Conservation (phyloP, 1,284 basidiomycete species). For the Ceratobasidium sp. region DNA sequence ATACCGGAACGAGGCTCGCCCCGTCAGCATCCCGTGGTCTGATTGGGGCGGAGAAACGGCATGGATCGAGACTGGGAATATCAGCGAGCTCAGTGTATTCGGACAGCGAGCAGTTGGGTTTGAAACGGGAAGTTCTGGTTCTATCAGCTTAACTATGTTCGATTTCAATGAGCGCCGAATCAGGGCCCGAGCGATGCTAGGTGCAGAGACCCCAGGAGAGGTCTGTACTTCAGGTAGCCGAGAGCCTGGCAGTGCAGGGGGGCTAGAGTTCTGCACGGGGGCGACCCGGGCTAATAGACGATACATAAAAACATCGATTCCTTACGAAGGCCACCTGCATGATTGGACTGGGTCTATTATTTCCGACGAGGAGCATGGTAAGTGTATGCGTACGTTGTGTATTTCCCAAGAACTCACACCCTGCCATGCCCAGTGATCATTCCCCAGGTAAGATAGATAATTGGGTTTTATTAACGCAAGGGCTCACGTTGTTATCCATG, state of each 20-base stretch:
- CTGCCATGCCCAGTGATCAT: conserved; percentile 5
- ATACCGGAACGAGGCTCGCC: neutral
- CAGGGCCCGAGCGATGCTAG: neutral
- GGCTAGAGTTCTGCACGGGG: neutral
- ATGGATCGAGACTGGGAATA: neutral
- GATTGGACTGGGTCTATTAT: conserved; percentile 15
- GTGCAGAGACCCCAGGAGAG: neutral
- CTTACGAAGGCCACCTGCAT: neutral
- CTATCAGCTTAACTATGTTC: neutral
- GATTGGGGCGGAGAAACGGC: neutral
- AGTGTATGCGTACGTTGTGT: neutral
- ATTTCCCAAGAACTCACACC: neutral
- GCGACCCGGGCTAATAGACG: neutral
- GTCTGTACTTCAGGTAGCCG: neutral
- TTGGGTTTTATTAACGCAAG: neutral
- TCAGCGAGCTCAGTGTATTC: neutral
- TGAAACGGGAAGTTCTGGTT: neutral
- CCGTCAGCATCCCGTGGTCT: neutral
- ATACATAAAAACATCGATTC: neutral
- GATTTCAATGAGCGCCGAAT: conserved; percentile 6
- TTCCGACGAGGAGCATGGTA: conserved; percentile 31
- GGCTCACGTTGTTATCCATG: neutral
- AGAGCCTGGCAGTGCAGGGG: neutral
- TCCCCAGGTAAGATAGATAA: neutral
- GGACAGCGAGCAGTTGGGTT: neutral